These are phyloP conservation scores for Tricholoma furcatifolium DNA, from an alignment of 768 basidiomycete species.

Conservation along the genomic window DNA sequence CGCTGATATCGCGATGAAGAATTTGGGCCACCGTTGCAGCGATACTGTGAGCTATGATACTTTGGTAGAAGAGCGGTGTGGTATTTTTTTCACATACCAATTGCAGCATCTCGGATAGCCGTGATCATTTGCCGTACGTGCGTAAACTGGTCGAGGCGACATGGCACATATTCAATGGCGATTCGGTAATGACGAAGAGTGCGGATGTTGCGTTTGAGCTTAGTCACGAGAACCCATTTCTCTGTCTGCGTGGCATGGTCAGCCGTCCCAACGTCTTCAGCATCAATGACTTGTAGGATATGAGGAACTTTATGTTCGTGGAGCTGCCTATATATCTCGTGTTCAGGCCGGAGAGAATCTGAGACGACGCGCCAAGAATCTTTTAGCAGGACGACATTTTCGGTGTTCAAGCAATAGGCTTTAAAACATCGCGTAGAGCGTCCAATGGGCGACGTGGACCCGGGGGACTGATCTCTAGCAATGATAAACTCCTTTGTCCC, in stretches of 20 bases:
- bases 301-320: not conserved
- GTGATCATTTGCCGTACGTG: not conserved
- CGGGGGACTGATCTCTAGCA: not conserved
- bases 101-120: not conserved
- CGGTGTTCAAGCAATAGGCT: not conserved
- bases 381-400: too few relatives aligned
- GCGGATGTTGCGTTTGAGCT: not conserved
- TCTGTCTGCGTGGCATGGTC: not conserved
- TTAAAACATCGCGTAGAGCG: not conserved
- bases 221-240: not conserved
- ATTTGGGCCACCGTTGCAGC: not conserved
- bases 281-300: not conserved
- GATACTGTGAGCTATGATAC: not conserved
- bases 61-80: not conserved
- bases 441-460: not conserved
- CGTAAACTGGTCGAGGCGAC: not conserved
- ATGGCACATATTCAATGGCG: not conserved
- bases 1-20: slow-evolving; percentile 4
- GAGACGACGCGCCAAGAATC: not conserved
- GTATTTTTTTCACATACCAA: slow-evolving; percentile 1
- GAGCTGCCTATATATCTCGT: not conserved
- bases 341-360: not conserved
- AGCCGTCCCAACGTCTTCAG: not conserved
- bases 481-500: not conserved
- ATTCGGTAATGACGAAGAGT: not conserved